A percentile compares a stretch with the other conserved stretches of the same genome.
phyloP scores from a whole-genome alignment of 129 eudicot genomes.

The Scalesia atractyloides region DNA sequence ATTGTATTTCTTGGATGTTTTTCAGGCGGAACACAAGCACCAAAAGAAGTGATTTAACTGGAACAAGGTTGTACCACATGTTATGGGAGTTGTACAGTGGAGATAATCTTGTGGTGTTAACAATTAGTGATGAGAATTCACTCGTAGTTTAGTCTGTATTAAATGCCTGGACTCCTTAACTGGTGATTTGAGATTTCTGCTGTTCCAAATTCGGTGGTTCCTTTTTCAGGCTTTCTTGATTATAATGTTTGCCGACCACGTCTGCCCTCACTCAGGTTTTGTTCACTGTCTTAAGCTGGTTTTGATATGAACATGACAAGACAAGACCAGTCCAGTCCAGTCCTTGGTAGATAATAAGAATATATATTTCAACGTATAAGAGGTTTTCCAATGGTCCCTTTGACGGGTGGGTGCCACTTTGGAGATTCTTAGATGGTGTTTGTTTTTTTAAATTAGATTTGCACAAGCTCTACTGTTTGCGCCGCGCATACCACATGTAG shows the following conservation, averaged over 20 bases:
- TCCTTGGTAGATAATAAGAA: too few relatives aligned
- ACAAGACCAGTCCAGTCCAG: too few relatives aligned
- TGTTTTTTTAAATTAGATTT: too few relatives aligned
- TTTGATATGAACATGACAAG: too few relatives aligned
- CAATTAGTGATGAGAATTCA: slow-evolving; percentile 2
- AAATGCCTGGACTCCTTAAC: background rate
- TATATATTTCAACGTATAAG: too few relatives aligned
- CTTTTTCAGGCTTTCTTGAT: slow-evolving; percentile 1
- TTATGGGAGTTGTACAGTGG: slow-evolving; percentile 35
- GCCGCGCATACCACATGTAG: too few relatives aligned
- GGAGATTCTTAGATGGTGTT: too few relatives aligned
- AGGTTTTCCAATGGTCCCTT: too few relatives aligned
- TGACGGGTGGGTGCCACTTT: too few relatives aligned
- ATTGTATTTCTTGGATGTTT: slow-evolving; percentile 7
- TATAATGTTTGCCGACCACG: background rate
- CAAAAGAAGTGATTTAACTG: slow-evolving; percentile 28
- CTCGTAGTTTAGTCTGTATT: background rate
- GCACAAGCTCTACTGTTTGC: too few relatives aligned
- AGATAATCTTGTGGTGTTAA: slow-evolving; percentile 7
- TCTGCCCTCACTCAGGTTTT: background rate
- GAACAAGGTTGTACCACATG: background rate
- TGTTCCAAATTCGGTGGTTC: background rate
- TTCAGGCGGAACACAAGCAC: slow-evolving; percentile 36
- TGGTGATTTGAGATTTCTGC: background rate
- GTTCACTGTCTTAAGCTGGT: background rate